Base-by-base conservation (phyloP, 192 early-diverging fungal species). In the Linnemannia zychae region DNA sequence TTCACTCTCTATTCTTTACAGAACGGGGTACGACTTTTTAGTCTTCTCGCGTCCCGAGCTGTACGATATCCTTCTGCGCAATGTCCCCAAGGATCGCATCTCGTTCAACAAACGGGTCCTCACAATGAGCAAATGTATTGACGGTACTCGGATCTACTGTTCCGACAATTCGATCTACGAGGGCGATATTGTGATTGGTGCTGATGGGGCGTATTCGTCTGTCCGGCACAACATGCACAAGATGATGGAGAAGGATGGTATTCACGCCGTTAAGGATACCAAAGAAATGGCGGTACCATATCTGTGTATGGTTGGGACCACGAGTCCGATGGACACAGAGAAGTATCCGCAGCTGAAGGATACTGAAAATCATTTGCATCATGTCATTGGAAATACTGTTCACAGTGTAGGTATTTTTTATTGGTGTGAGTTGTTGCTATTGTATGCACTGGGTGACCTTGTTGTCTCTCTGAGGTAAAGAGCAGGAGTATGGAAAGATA, bases 1-100 rank as follows among this genome's bases (percentile, higher is more conserved):
- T 12, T 33, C 33, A 15, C 37, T 38, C 31, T 3, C 37, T 15
- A 7, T 36, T 4, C 5, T 34, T 17, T 24, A 1, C 18, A 79
- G 70, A 38, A 18, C 33, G 1, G 71, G 70, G 11, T 72, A 72
- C 52, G 57, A 72, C 33, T 72, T 65, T 44, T 31, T 79, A 49
- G 78, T 79, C 12, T 81, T 81, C n/a, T 81, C 73, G 47, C 73
- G 79, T 2, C 79, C 79, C 57, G 31, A 66, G 37, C 40, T 81
- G 4, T 81, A 75, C 38, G 52, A 81, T 2, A 52, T 81, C 37
- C n/a, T 81, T 17, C n/a, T 81, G 0, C 22, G 67, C 0, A 33
- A 74, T 34, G 36, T 81, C 17, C 65, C 72, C 0, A 7, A 67
- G 3, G 28, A 71, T 28, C 74, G 67, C 40, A 71, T 81, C 16